Percentiles rank a stretch among this genome's conserved stretches.
Conservation (phyloP, 1,284 basidiomycete genomes). For the Ceratorhiza oryzae-sativae region DNA sequence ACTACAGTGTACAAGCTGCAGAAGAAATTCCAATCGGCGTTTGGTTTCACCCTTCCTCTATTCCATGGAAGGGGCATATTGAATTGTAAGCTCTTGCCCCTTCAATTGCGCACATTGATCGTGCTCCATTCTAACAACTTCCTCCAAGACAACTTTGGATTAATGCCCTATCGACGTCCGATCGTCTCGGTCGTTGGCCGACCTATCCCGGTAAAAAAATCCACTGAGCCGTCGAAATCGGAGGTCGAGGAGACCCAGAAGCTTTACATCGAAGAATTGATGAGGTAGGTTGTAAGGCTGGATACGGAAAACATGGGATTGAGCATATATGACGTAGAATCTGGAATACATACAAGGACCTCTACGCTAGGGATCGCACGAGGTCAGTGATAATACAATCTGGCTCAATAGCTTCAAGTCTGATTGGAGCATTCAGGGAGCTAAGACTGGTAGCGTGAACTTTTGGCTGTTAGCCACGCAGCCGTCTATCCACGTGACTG, state of each 20-base stretch:
- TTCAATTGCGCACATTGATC: too few relatives aligned
- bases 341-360: constrained; percentile 93
- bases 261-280: constrained; percentile 90
- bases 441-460: not conserved
- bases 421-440: not conserved
- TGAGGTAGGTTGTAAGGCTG: constrained; percentile 62
- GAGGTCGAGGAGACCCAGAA: constrained; percentile 82
- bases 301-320: too few relatives aligned
- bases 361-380: constrained; percentile 76
- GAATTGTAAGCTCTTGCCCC: constrained; percentile 91
- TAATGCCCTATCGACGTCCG: constrained; percentile 92
- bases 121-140: too few relatives aligned
- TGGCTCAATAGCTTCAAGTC: not conserved
- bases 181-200: constrained; percentile 94
- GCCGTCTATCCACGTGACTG: not conserved
- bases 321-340: constrained; percentile 61
- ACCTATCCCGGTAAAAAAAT: constrained; percentile 82
- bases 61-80: constrained; percentile 92
- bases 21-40: constrained; percentile 87
- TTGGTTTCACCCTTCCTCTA: constrained; percentile 96
- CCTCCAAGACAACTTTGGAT: constrained; percentile 77
- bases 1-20: constrained; percentile 88
- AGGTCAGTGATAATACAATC: constrained; percentile 41
- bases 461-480: not conserved
- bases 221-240: constrained; percentile 81